These are phyloP conservation scores for Pythium brachiatum DNA, from an alignment of 352 stramenopile genomes.

Conservation along the genomic window DNA sequence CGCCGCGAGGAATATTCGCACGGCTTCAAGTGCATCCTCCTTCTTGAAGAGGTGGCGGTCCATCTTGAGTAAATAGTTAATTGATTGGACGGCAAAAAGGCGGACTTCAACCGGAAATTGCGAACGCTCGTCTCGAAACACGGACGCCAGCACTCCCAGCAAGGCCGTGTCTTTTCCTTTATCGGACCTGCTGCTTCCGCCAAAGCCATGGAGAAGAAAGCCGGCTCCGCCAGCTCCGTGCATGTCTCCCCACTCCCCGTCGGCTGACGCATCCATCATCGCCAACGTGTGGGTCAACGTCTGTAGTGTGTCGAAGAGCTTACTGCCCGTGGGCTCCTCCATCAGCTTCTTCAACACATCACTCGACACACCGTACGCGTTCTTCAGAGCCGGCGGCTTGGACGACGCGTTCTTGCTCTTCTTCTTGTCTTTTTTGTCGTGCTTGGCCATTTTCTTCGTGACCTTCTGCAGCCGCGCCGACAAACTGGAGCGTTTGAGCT, in stretches of 20 bases:
- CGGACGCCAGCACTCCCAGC: conserved; percentile 42
- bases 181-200: conserved; percentile 19
- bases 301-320: conserved; percentile 67
- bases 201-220: conserved; percentile 62
- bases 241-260: conserved; percentile 67
- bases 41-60: conserved; percentile 59
- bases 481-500: conserved; percentile 21
- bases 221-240: conserved; percentile 26
- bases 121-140: conserved; percentile 42
- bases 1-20: conserved; percentile 51
- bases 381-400: conserved; percentile 12
- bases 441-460: conserved; percentile 21
- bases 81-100: conserved; percentile 68
- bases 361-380: conserved; percentile 70
- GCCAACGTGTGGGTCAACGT: conserved; percentile 79
- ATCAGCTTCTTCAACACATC: conserved; percentile 56
- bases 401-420: conserved; percentile 24
- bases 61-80: conserved; percentile 88
- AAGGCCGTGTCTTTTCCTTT: conserved; percentile 61
- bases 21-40: conserved; percentile 40
- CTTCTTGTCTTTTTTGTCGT: conserved; percentile 38
- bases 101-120: conserved; percentile 47
- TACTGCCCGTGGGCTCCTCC: conserved; percentile 41
- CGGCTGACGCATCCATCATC: conserved; percentile 82
- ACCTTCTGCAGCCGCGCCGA: conserved; percentile 12